These are phyloP conservation scores for Albifimbria verrucaria DNA, from an alignment of 2,329 filamentous ascomycete species.

Conservation along the genomic window DNA sequence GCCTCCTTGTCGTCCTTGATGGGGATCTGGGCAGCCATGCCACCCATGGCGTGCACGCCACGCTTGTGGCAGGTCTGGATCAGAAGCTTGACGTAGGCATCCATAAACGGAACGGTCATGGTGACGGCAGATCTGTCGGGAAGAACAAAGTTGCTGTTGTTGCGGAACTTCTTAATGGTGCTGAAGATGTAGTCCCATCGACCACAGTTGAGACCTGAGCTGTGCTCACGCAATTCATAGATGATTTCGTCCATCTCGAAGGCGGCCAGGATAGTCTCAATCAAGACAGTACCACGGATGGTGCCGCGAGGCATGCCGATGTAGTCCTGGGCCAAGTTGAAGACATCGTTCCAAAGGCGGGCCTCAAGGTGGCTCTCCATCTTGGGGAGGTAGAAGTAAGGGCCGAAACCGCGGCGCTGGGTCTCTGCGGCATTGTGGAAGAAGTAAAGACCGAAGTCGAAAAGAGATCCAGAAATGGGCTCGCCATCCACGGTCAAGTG, in stretches of 20 bases:
- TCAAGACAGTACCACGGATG: constrained; percentile 90
- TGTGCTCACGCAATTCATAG: constrained; percentile 97
- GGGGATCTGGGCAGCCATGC: constrained; percentile 98
- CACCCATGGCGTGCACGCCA: constrained; percentile 97
- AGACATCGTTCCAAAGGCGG: constrained; percentile 95
- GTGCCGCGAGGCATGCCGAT: constrained; percentile 86
- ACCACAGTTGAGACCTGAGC: constrained; percentile 93
- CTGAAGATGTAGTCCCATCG: constrained; percentile 99
- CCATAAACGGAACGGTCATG: constrained; percentile 98
- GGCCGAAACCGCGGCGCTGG: constrained; percentile 77
- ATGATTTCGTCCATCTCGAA: constrained; percentile 99
- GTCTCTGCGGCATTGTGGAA: constrained; percentile 96
- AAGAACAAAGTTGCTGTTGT: constrained; percentile 88
- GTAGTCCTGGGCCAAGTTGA: constrained; percentile 94
- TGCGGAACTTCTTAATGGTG: constrained; percentile 98
- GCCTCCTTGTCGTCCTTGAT: constrained; percentile 92
- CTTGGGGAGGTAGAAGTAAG: constrained; percentile 98
- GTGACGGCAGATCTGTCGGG: constrained; percentile 89
- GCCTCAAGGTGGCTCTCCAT: constrained; percentile 98
- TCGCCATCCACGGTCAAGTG: constrained; percentile 94
- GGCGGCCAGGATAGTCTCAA: constrained; percentile 95
- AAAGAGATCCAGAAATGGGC: constrained; percentile 86
- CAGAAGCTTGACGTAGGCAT: constrained; percentile 90
- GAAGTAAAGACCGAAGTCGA: constrained; percentile 98
- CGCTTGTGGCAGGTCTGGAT: constrained; percentile 98